These are phyloP conservation scores for Cladophialophora immunda DNA, from an alignment of 2,329 filamentous ascomycete species.

Conservation along the genomic window DNA sequence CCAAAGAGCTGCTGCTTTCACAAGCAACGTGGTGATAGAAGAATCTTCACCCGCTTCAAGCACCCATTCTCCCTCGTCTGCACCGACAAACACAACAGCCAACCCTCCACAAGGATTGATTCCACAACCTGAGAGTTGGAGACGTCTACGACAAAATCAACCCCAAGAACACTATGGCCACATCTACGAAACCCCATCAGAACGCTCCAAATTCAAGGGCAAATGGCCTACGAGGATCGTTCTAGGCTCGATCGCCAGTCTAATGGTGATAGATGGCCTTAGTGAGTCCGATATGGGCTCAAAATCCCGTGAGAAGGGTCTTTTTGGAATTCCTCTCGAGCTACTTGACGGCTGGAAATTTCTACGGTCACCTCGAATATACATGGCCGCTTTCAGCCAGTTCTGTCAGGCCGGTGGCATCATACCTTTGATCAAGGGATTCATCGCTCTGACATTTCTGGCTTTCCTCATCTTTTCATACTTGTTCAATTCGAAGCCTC, in stretches of 20 bases:
- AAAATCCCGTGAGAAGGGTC: slow-evolving; percentile 71
- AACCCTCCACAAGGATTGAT: slow-evolving; percentile 53
- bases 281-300: slow-evolving; percentile 71
- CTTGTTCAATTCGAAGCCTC: slow-evolving; percentile 64
- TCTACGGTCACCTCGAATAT: slow-evolving; percentile 40
- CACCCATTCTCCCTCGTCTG: slow-evolving; percentile 49
- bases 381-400: slow-evolving; percentile 38
- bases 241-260: slow-evolving; percentile 87
- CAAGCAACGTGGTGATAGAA: slow-evolving; percentile 41
- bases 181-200: slow-evolving; percentile 48
- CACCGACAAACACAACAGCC: slow-evolving; percentile 51
- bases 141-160: slow-evolving; percentile 50
- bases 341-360: slow-evolving; percentile 60
- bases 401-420: slow-evolving; percentile 40
- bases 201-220: slow-evolving; percentile 56
- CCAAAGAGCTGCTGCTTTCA: slow-evolving; percentile 40
- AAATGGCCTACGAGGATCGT: slow-evolving; percentile 77
- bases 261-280: slow-evolving; percentile 90
- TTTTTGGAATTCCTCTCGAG: slow-evolving; percentile 71
- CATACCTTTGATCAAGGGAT: slow-evolving; percentile 42
- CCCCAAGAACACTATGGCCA: slow-evolving; percentile 41
- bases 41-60: slow-evolving; percentile 18
- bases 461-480: slow-evolving; percentile 66
- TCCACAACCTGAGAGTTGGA: slow-evolving; percentile 54
- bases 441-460: slow-evolving; percentile 43